Percentiles rank a stretch among this genome's conserved stretches.
Conservation (phyloP, 1,284 basidiomycete species). For the Heliocybe sulcata region DNA sequence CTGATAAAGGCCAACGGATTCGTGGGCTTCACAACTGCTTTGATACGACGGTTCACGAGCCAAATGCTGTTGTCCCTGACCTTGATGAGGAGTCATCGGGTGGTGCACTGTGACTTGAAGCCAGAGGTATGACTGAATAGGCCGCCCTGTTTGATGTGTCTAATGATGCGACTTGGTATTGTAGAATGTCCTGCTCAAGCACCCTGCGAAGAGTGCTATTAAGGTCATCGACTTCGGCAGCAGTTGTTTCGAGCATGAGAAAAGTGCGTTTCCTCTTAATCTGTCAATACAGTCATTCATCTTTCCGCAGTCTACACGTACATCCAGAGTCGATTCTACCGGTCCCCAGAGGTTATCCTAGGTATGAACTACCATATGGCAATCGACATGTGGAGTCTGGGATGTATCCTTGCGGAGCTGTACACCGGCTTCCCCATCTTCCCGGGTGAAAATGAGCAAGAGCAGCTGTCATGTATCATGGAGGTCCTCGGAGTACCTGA, state of each 20-base stretch:
- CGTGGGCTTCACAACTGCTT: slow-evolving; percentile 89
- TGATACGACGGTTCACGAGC: slow-evolving; percentile 94
- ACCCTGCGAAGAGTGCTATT: slow-evolving; percentile 94
- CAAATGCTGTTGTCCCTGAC: slow-evolving; percentile 92
- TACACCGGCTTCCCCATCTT: slow-evolving; percentile 99
- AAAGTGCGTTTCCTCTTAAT: slow-evolving; percentile 59
- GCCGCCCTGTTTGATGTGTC: slow-evolving; percentile 9
- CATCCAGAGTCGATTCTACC: slow-evolving; percentile 95
- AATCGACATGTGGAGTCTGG: slow-evolving; percentile 97
- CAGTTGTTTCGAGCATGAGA: slow-evolving; percentile 98
- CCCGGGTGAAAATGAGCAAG: slow-evolving; percentile 99
- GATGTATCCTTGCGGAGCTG: slow-evolving; percentile 95
- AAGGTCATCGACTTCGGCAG: slow-evolving; percentile 99
- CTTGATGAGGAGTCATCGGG: slow-evolving; percentile 92
- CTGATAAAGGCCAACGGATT: slow-evolving; percentile 99
- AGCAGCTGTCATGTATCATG: slow-evolving; percentile 99
- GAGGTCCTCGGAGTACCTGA: slow-evolving; percentile 96
- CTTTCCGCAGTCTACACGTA: slow-evolving; percentile 82
- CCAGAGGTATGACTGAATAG: slow-evolving; percentile 66
- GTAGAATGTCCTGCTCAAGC: slow-evolving; percentile 90
- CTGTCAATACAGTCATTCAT: slow-evolving; percentile 8
- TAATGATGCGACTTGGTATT: background rate
- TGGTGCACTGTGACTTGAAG: slow-evolving; percentile 99
- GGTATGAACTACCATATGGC: slow-evolving; percentile 95
- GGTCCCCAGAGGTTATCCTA: slow-evolving; percentile 90